Conservation (phyloP, 2,329 filamentous ascomycete species). For the Nothophaeocryptopus gaeumannii region DNA sequence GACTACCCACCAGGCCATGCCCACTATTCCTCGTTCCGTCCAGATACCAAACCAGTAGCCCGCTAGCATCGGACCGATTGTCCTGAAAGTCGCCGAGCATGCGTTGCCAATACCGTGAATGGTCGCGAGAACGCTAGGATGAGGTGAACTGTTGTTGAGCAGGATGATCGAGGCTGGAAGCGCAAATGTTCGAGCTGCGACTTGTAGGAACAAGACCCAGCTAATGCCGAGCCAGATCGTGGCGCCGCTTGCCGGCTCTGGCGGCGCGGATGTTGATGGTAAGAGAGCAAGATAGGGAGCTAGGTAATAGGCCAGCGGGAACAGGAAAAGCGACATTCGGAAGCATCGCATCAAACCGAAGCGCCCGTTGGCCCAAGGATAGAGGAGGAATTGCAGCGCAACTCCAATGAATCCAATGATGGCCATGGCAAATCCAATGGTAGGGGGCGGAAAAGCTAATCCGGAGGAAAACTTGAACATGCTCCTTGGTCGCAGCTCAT, state of each 20-base stretch:
- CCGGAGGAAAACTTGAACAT: constrained; percentile 67
- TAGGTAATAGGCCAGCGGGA: constrained; percentile 66
- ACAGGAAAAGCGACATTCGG: constrained; percentile 66
- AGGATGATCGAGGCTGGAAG: constrained; percentile 56
- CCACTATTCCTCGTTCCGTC: constrained; percentile 53
- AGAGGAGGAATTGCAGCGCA: constrained; percentile 66
- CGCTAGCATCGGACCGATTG: constrained; percentile 54
- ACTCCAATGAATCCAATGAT: constrained; percentile 76
- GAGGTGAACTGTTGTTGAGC: constrained; percentile 58
- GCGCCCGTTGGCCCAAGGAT: constrained; percentile 63
- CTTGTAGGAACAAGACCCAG: constrained; percentile 64
- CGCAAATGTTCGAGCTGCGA: constrained; percentile 68
- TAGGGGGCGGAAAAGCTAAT: constrained; percentile 66
- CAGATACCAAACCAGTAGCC: constrained; percentile 56
- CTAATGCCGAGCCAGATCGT: constrained; percentile 65
- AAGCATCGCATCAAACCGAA: constrained; percentile 68
- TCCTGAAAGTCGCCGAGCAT: constrained; percentile 53
- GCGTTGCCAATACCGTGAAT: constrained; percentile 60
- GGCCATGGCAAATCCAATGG: constrained; percentile 74
- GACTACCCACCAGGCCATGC: constrained; percentile 57
- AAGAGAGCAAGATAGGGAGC: constrained; percentile 70
- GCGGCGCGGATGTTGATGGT: constrained; percentile 50
- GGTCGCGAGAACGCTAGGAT: constrained; percentile 55
- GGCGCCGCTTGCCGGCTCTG: constrained; percentile 53
- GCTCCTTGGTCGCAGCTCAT: constrained; percentile 29